Evolutionary conservation across 1,284 basidiomycete species (phyloP), one percentile per base, ranked within the genome.

Genomic region (Fomitopsis betulina): DNA sequence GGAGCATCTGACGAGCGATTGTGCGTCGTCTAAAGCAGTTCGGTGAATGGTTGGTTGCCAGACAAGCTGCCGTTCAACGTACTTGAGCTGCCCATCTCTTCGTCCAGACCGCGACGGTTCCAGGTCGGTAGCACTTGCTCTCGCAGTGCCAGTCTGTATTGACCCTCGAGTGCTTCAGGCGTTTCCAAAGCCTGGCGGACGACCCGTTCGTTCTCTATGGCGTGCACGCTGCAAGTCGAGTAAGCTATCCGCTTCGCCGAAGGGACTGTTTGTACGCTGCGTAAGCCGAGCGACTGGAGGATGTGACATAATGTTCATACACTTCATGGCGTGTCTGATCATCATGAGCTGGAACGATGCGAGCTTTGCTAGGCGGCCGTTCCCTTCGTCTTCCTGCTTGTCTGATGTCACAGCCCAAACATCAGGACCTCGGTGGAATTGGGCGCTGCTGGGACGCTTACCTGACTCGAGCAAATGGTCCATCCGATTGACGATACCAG

Each of bases 321-420:
- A 99, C 71, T 87, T 88, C 87, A 99, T 94, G 9, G 96, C 96
- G 69, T 98, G 97, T 65, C 84, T 85, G 65, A 99, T 87, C 86
- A 98, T 96, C 71, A 85, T 81, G n/a, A 94, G 79, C 69, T 99
- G 97, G 73, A 98, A 98, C 12, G 80, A 75, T 1, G 93, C 86
- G 23, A 98, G 82, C 63, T 93, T 93, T 62, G 84, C 81, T 45
- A 98, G 78, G 32, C 95, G 86, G 57, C 86, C 82, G 57, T 79
- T 78, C 30, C 64, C 63, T 10, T 56, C 68, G 40, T 63, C 62
- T 47, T 65, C 58, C 32, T 69, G 66, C 52, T 62, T 58, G 53
- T 71, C 68, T 69, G 47, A 17, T n/a, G 21, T 47, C 25, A 1
- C 33, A n/a, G 9, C 3, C 21, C 21, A 27, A 40, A 30, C 17